These are phyloP conservation scores for Fusarium drepaniforme DNA, from an alignment of 2,329 filamentous ascomycete genomes.

Conservation along the genomic window DNA sequence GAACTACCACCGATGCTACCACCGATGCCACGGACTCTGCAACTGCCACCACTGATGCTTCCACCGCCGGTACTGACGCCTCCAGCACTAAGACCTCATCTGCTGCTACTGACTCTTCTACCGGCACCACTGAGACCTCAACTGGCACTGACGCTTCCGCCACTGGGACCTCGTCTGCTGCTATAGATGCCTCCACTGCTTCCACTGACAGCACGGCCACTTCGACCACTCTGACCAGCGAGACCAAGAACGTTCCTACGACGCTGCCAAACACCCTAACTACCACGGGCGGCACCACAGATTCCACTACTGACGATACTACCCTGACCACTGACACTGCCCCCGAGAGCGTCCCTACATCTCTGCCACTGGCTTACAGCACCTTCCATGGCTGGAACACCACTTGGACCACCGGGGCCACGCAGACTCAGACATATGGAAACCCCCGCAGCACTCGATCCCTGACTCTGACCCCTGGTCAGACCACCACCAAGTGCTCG, in stretches of 20 bases:
- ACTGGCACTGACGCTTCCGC: conserved; percentile 6
- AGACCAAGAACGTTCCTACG: neutral
- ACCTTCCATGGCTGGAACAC: conserved; percentile 35
- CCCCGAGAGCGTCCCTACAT: conserved; percentile 3
- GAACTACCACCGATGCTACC: conserved; percentile 25
- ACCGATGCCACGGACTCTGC: neutral
- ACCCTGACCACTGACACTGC: conserved; percentile 1
- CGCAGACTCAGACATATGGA: conserved; percentile 15
- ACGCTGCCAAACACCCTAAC: neutral
- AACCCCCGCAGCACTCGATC: conserved; percentile 13
- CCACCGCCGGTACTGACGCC: too few relatives aligned
- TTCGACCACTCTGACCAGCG: neutral
- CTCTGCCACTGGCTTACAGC: conserved; percentile 19
- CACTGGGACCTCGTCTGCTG: conserved; percentile 6
- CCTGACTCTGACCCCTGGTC: neutral
- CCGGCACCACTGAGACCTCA: conserved; percentile 4
- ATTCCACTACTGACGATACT: neutral
- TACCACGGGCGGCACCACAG: neutral
- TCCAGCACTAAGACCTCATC: conserved; percentile 26
- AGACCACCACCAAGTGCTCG: conserved; percentile 16
- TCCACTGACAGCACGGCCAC: neutral
- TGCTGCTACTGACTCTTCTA: conserved; percentile 1
- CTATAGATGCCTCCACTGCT: neutral
- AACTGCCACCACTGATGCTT: too few relatives aligned
- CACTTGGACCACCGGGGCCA: conserved; percentile 16